Base-by-base conservation (phyloP, 108 stramenopile species). In the Skeletonema tropicum region DNA sequence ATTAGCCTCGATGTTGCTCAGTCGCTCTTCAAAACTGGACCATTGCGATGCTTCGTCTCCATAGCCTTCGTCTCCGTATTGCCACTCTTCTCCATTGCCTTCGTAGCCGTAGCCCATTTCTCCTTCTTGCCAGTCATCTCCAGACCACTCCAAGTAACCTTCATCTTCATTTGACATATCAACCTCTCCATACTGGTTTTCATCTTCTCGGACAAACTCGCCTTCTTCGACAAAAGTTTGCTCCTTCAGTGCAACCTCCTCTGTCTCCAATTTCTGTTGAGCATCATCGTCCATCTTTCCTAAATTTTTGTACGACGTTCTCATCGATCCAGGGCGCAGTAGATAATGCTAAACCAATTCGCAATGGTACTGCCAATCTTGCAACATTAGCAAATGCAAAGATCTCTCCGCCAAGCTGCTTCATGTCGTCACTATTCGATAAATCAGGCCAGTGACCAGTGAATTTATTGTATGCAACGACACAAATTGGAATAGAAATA, bases 321-420 rank as follows among this genome's bases (percentile, higher is more conserved):
- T 83, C 80, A 41, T 95, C 86, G 46, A 95, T 82, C 92, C 92
- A 95, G 2, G 79, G 74, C 11, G 89, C 89, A 5, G 94, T 95
- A 60, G 84, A 82, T 65, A 93, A 66, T 31, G 92, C 94, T 61
- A 93, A 66, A 10, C 95, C 95, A 64, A 96, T 91, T 61, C 95
- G 74, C 21, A 96, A 74, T 3, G 95, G 95, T 11, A 96, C 91
- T 6, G 95, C 95, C 63, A 96, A 90, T 64, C 95, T 75, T 23
- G 95, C 95, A 87, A 96, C 90, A 66, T 93, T 96, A 36, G 90
- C 90, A 84, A 96, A 96, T 21, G 95, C 95, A 86, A 94, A 94
- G 11, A 91, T 91, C 83, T 94, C 92, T 6, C 86, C 92, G 8
- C 89, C 88, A 30, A 96, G 57, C 70, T 94, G 89, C 41, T 87